These are phyloP conservation scores for Sphagnum contortum DNA, from an alignment of 225 moss, liverwort and hornwort genomes.

Conservation along the genomic window DNA sequence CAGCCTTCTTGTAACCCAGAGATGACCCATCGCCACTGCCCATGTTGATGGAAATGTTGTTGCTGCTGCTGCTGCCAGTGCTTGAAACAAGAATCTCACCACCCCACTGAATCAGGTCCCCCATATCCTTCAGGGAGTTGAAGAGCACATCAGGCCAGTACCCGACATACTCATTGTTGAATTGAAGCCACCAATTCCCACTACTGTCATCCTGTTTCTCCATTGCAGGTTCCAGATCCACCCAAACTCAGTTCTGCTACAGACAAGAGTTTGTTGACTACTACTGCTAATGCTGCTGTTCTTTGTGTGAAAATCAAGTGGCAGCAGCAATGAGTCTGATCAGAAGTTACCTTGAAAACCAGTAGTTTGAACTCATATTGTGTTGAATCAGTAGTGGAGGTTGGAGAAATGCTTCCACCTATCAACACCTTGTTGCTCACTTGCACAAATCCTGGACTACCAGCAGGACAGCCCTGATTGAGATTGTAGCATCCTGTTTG, in stretches of 20 bases:
- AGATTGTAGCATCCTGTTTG: slow-evolving; percentile 60
- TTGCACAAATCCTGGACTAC: slow-evolving; percentile 52
- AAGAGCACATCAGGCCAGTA: slow-evolving; percentile 47
- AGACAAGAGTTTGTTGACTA: no score
- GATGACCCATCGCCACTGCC: slow-evolving; percentile 40
- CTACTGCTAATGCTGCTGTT: no score
- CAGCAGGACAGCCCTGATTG: slow-evolving; percentile 30
- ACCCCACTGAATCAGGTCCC: slow-evolving; percentile 44
- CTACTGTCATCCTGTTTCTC: slow-evolving; percentile 26
- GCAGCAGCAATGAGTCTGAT: no score
- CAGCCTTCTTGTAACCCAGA: slow-evolving; percentile 39
- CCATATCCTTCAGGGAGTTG: slow-evolving; percentile 25
- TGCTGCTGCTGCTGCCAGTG: slow-evolving; percentile 3
- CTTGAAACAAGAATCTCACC: slow-evolving; percentile 30
- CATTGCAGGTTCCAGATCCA: no score
- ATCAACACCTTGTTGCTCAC: slow-evolving; percentile 65
- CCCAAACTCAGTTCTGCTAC: no score
- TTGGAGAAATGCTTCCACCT: slow-evolving; percentile 38
- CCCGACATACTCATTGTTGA: slow-evolving; percentile 52
- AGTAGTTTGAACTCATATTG: slow-evolving; percentile 49
- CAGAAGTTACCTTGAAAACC: slow-evolving; percentile 33
- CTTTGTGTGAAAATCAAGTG: no score
- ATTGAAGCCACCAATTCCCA: slow-evolving; percentile 63
- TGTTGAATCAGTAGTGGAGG: slow-evolving; percentile 24
- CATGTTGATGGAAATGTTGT: slow-evolving; percentile 34